phyloP scores from a whole-genome alignment of 2,329 filamentous ascomycete genomes.

The Amesomyces nigricolor region DNA sequence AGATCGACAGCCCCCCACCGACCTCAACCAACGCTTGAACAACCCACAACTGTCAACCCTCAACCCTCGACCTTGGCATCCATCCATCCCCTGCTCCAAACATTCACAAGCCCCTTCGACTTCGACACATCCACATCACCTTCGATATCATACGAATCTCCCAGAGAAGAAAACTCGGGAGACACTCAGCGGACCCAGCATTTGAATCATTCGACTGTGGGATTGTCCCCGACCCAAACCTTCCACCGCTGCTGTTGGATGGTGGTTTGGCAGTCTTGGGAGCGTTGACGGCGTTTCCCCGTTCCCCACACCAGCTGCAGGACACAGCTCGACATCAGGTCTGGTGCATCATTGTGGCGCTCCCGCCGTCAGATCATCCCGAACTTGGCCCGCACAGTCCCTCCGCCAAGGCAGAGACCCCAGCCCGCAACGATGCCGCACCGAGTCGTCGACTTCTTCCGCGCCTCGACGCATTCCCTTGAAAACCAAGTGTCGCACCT shows the following conservation, averaged over 20 bases:
- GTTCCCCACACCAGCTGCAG: background rate
- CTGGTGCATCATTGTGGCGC: slow-evolving; percentile 10
- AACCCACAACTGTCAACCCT: no score
- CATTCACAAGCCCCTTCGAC: no score
- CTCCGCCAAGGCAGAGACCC: slow-evolving; percentile 18
- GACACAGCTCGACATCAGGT: background rate
- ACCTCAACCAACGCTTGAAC: no score
- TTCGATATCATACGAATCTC: no score
- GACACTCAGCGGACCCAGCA: background rate
- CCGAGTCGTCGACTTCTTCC: slow-evolving; percentile 52
- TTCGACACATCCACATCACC: no score
- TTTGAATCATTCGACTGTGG: background rate
- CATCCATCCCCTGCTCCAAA: no score
- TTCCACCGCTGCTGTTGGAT: background rate
- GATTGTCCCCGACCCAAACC: background rate
- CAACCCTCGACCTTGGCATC: no score
- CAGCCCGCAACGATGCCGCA: slow-evolving; percentile 45
- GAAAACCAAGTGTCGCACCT: slow-evolving; percentile 47
- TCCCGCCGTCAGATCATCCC: background rate
- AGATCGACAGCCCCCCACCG: no score
- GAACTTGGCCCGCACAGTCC: slow-evolving; percentile 10
- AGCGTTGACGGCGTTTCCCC: slow-evolving; percentile 5
- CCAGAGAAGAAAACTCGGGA: no score
- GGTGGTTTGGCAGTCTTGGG: background rate
- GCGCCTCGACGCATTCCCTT: slow-evolving; percentile 42